A percentile compares a stretch with the other conserved stretches of the same genome.
phyloP scores from a whole-genome alignment of 1,284 basidiomycete species.

The Ustanciosporium gigantosporum region DNA sequence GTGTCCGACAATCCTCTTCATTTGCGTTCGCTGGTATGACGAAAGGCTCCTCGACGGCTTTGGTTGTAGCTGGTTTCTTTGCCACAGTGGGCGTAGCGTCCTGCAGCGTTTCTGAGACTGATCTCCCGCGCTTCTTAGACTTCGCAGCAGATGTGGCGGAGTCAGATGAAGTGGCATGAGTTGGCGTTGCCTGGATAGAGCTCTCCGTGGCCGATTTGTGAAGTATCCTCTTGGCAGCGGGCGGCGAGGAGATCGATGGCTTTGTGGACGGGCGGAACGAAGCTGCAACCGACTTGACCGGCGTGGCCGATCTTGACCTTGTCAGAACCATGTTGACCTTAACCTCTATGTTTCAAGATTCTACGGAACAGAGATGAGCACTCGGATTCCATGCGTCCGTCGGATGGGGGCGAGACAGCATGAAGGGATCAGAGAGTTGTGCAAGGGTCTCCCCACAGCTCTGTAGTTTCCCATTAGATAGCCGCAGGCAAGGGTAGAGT shows the following conservation, averaged over 20 bases:
- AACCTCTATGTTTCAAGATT: too few relatives aligned
- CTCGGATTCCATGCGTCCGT: too few relatives aligned
- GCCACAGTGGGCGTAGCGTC: background rate
- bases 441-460: too few relatives aligned
- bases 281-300: constrained; percentile 19
- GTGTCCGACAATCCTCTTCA: constrained; percentile 30
- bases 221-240: constrained; percentile 4
- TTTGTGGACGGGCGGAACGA: constrained; percentile 21
- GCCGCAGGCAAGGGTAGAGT: too few relatives aligned
- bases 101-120: background rate
- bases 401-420: too few relatives aligned
- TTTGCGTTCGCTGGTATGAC: constrained; percentile 23
- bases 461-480: too few relatives aligned
- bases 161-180: background rate
- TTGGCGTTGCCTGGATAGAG: background rate
- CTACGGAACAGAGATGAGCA: too few relatives aligned
- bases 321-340: constrained; percentile 28
- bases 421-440: too few relatives aligned
- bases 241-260: constrained; percentile 15
- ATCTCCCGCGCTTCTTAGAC: background rate
- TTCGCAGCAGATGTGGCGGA: too few relatives aligned
- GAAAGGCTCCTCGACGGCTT: constrained; percentile 27
- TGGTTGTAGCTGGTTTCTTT: constrained; percentile 4
- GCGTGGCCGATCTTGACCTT: constrained; percentile 30
- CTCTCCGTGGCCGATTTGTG: constrained; percentile 27